A percentile compares a stretch with the other conserved stretches of the same genome.
phyloP scores from a whole-genome alignment of 2,329 filamentous ascomycete genomes.

The Fusarium bactridioides region DNA sequence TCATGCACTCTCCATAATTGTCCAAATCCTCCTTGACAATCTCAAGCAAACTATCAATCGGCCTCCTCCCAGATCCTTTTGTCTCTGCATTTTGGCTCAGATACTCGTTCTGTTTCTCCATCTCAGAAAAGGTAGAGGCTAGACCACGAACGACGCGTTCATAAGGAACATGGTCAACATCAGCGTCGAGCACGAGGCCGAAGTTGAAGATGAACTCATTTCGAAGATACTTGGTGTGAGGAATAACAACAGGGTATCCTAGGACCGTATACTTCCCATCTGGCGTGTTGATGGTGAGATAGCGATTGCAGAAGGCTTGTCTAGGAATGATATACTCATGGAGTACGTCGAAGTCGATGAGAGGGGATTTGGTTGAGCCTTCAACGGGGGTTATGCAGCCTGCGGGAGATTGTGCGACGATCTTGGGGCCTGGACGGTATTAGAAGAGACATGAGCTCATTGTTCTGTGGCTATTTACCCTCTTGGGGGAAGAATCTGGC shows the following conservation, averaged over 20 bases:
- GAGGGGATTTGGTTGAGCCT: conserved; percentile 56
- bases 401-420: conserved; percentile 68
- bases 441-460: neutral
- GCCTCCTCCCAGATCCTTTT: conserved; percentile 61
- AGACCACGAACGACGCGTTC: conserved; percentile 87
- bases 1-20: conserved; percentile 98
- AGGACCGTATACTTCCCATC: conserved; percentile 78
- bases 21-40: conserved; percentile 87
- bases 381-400: conserved; percentile 65
- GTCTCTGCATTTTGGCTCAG: conserved; percentile 68
- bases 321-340: conserved; percentile 94
- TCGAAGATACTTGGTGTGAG: conserved; percentile 81
- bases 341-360: conserved; percentile 86
- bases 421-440: conserved; percentile 60
- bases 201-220: conserved; percentile 99
- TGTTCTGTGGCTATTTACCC: conserved; percentile 52
- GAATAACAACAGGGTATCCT: conserved; percentile 88
- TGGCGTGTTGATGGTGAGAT: conserved; percentile 80
- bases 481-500: conserved; percentile 72
- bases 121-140: conserved; percentile 82
- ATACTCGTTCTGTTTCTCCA: conserved; percentile 92
- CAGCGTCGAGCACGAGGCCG: conserved; percentile 76
- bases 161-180: conserved; percentile 77
- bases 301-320: conserved; percentile 93
- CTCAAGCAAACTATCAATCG: conserved; percentile 85